A percentile compares a stretch with the other conserved stretches of the same genome.
Conservation (phyloP, 306 rosid genomes). For the Fagus crenata region DNA sequence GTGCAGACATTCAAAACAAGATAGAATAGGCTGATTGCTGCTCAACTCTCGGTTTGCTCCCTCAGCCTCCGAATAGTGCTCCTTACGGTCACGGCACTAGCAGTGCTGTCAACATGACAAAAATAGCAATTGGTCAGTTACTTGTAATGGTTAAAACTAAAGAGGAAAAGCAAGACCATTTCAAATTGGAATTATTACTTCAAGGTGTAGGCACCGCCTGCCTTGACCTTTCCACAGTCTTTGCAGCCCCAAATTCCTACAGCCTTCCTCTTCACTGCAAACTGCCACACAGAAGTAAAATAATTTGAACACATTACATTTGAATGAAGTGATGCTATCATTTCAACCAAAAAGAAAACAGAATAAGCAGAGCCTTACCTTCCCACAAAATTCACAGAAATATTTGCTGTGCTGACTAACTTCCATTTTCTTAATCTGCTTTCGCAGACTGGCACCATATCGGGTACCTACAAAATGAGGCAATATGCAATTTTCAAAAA, state of each 20-base stretch:
- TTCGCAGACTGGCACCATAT: constrained; percentile 86
- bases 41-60: constrained; percentile 79
- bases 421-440: constrained; percentile 97
- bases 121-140: constrained; percentile 1
- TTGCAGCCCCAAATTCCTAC: constrained; percentile 94
- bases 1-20: neutral
- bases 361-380: constrained; percentile 36
- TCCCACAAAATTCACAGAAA: constrained; percentile 90
- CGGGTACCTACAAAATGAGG: constrained; percentile 60
- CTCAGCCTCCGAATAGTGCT: constrained; percentile 80
- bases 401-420: constrained; percentile 87
- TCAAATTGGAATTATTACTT: constrained; percentile 44
- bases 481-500: neutral
- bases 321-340: neutral
- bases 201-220: constrained; percentile 81
- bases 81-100: constrained; percentile 81
- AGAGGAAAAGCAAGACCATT: neutral
- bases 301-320: neutral
- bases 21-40: constrained; percentile 1
- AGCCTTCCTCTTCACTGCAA: constrained; percentile 84
- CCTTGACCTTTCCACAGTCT: constrained; percentile 88
- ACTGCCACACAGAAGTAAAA: constrained; percentile 39
- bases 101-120: constrained; percentile 55
- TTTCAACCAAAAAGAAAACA: neutral
- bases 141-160: neutral